phyloP scores from a whole-genome alignment of 768 basidiomycete species.

The Exidia glandulosa region DNA sequence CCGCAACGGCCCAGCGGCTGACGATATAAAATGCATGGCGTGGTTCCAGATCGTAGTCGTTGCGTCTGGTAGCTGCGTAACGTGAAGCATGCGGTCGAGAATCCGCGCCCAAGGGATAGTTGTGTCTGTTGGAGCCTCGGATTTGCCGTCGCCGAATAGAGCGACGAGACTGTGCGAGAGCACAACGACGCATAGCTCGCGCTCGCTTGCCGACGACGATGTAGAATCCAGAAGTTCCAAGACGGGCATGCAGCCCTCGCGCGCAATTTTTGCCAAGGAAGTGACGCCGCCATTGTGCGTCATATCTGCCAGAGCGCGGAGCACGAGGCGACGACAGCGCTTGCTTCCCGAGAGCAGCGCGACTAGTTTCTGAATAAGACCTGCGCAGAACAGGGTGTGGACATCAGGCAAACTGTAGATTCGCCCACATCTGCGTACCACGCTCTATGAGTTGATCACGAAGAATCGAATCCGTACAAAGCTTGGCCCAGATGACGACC shows the following conservation, averaged over 20 bases:
- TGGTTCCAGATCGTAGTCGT: conserved; percentile 39
- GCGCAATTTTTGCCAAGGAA: no score
- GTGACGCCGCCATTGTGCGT: no score
- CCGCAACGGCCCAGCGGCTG: conserved; percentile 33
- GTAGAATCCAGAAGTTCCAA: no score
- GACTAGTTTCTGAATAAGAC: conserved; percentile 24
- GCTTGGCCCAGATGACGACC: conserved; percentile 50
- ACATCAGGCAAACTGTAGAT: no score
- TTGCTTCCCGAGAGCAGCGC: no score
- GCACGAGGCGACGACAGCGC: no score
- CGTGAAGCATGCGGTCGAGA: conserved; percentile 32
- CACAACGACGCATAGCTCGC: conserved; percentile 36
- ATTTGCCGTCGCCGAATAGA: conserved; percentile 23
- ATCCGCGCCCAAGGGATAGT: conserved; percentile 26
- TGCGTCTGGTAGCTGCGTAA: conserved; percentile 32
- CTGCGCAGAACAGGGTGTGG: background rate
- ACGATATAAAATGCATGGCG: conserved; percentile 37
- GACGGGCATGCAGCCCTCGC: no score
- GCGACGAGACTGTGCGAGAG: conserved; percentile 38
- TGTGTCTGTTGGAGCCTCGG: conserved; percentile 22
- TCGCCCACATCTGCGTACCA: conserved; percentile 24
- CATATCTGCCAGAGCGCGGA: no score
- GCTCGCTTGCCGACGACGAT: no score
- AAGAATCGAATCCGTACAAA: conserved; percentile 49
- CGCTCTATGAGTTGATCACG: conserved; percentile 47